Evolutionary conservation across 192 early-diverging fungal genomes (phyloP), one percentile per base, ranked within the genome.

Genomic region (Dissophora globulifera): DNA sequence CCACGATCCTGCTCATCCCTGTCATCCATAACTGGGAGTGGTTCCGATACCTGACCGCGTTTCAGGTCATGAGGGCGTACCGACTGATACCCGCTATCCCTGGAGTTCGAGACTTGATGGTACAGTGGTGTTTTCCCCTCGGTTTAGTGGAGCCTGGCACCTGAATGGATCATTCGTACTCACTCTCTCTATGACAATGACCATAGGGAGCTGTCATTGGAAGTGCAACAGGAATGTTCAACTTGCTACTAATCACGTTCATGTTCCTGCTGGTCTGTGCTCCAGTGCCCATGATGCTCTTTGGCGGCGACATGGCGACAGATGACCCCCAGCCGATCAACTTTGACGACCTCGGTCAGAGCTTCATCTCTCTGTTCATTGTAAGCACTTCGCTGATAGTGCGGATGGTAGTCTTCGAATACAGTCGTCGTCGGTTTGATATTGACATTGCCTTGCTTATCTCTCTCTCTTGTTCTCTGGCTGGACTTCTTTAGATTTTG

Each of bases 151-250:
- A n/a, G n/a, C n/a, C n/a, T n/a, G n/a, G n/a, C n/a, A n/a, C n/a
- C n/a, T n/a, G n/a, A n/a, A n/a, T n/a, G n/a, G n/a, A n/a, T n/a
- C n/a, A n/a, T 51, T 49, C 16, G 26, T 32, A 3, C 25, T 50
- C 12, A 9, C 25, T 31, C 4, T 55, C 35, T 23, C 35, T 22
- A 17, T 52, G 16, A 33, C 42, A 22, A 31, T 23, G 19, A 17
- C 3, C 2, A 16, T 74, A 86, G 85, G 50, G 69, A 3, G 61
- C 81, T 4, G 80, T 88, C 16, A 58, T 88, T 50, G 86, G 86
- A 50, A 85, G 81, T 51, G 81, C 82, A 0, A 71, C 71, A 53
- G 87, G 87, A 83, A 64, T 88, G 43, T 56, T 87, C 41, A 88
- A 87, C 33, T 71, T 88, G 63, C 60, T 86, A 0, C 66, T 88